Base-by-base conservation (phyloP, 208 protist genomes). In the Trypanosoma boissoni region DNA sequence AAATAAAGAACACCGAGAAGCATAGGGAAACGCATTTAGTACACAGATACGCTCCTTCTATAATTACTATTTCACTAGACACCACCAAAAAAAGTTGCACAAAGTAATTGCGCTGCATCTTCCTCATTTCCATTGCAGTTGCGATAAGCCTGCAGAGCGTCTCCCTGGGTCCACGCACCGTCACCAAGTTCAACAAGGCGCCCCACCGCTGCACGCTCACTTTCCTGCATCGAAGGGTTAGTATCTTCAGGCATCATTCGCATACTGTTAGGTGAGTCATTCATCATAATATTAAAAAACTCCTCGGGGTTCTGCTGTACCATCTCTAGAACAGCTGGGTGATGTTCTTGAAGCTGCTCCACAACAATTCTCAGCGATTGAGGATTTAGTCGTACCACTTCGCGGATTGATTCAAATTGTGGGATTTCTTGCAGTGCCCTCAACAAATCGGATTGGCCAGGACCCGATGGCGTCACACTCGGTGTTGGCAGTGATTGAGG, bases 121-220 rank as follows among this genome's bases (percentile, higher is more conserved):
- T 95, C 83, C 34, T 91, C 76, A 50, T 88, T 88, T 39, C 73
- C 67, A 53, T 81, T 71, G 12, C 74, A 76, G 0, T 76, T 79
- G 29, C 86, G 53, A 55, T 92, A 95, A 5, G 90, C 88, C 28
- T 90, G 52, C 51, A 80, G 51, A 3, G 86, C 88, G 20, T 76
- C 74, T 63, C 76, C 66, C 41, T 76, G 72, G 59, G 79, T 83
- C 88, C 88, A 95, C 71, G 80, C 69, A 24, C 88, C 88, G 26
- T 76, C 84, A 20, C 88, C 88, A 2, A 95, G 64, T 41, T 77
- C 67, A 24, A 91, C 83, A 37, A 95, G 75, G 41, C 88, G 75
- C 43, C 78, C 32, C 20, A 95, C 61, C 6, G 74, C 78, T 6
- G 49, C 59, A 14, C 46, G 49, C 48, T 94, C 88, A 21, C 64